Percentiles rank a stretch among this genome's conserved stretches.
Evolutionary conservation across 2,329 filamentous ascomycete genomes (phyloP).

Genomic region (Aciculosporium take): DNA sequence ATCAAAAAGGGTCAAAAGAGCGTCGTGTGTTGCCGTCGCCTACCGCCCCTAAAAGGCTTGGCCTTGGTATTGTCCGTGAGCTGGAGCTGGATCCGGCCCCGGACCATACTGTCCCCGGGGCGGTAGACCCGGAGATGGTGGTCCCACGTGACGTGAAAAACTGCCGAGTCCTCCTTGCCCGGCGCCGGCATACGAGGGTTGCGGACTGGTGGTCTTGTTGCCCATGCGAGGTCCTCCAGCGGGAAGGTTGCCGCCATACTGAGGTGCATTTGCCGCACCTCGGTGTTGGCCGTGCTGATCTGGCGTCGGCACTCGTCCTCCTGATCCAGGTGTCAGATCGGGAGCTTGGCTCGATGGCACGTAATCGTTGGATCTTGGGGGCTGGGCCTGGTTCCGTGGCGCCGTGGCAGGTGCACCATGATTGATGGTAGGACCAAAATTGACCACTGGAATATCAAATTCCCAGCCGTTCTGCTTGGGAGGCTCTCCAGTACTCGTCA

Average conservation of each 20-base stretch:
- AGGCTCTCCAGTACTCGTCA: constrained; percentile 48
- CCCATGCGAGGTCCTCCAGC: constrained; percentile 26
- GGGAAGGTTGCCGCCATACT: constrained; percentile 44
- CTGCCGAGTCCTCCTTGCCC: constrained; percentile 13
- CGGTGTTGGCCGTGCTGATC: constrained; percentile 78
- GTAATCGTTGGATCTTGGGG: constrained; percentile 8
- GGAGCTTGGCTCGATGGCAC: constrained; percentile 9
- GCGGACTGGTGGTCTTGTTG: constrained; percentile 16
- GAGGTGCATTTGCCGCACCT: constrained; percentile 39
- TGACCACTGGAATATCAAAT: constrained; percentile 54
- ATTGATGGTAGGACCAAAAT: constrained; percentile 76
- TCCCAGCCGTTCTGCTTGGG: constrained; percentile 14
- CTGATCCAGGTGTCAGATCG: constrained; percentile 8
- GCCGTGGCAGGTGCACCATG: constrained; percentile 30
- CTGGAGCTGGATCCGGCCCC: constrained; percentile 7
- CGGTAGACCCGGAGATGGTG: constrained; percentile 15
- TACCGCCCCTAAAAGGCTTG: constrained; percentile 19
- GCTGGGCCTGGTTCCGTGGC: constrained; percentile 19
- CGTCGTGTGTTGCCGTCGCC: neutral
- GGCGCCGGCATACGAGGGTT: constrained; percentile 14
- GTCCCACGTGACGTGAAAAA: constrained; percentile 20
- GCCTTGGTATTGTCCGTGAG: constrained; percentile 21
- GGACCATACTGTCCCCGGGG: constrained; percentile 18
- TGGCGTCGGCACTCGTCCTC: constrained; percentile 44
- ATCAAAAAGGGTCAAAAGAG: neutral